Base-by-base conservation (phyloP, 1,284 basidiomycete genomes). In the Thelephora terrestris region DNA sequence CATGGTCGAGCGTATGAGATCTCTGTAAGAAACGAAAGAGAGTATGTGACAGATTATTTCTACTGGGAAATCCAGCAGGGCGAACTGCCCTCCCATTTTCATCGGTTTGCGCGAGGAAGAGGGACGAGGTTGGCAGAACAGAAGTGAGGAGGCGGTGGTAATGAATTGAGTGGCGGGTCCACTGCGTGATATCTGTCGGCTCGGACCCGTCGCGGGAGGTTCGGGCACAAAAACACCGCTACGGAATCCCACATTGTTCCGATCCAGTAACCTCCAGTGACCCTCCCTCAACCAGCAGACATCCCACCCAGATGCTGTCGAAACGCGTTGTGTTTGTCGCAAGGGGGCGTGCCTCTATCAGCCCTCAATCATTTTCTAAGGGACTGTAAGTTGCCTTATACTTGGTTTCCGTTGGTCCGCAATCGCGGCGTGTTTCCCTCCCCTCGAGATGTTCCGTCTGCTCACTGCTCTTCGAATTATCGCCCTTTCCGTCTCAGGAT, bases 281-380 rank as follows among this genome's bases (percentile, higher is more conserved):
- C 35, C 12, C 12, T 38, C 24, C 21, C 36, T 34, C 35, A 27
- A 20, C 29, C 37, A 27, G 45, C 29, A 32, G 7, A 32, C 29
- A 32, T 32, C 12, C 29, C 29, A 32, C 29, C 4, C 29, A 47
- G 49, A 87, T 87, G 83, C 70, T 87, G 39, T 85, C 84, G 60
- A 79, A 78, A 72, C 81, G 73, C 56, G 72, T 86, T 54, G 70
- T 85, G 49, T 73, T 78, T 49, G 67, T 81, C 52, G 82, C 83
- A 54, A 79, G 80, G 51, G 71, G 75, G 55, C 78, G 79, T 53
- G 73, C 69, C 50, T 58, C 77, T 23, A 58, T 74, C 47, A 69
- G 61, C 57, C 66, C 69, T 55, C 55, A 20, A 21, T 27, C 43
- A 21, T 48, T 27, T 32, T 14, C 46, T 46, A 25, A 25, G 45